phyloP scores from a whole-genome alignment of 1,284 basidiomycete species.

The Sphagnurus paluster region DNA sequence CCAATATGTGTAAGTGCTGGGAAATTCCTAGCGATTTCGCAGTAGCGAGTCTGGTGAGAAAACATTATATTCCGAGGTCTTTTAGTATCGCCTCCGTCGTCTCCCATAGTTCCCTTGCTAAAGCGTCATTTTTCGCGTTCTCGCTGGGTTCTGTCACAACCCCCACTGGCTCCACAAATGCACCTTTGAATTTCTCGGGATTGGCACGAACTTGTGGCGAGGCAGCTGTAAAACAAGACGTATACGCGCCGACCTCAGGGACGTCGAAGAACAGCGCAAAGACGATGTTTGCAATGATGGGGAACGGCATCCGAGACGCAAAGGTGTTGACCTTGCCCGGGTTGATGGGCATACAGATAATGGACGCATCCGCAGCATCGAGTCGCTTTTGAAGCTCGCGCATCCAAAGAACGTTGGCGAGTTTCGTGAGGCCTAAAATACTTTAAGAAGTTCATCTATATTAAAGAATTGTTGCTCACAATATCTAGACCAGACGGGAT shows the following conservation, averaged over 20 bases:
- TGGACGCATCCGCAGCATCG: constrained; percentile 19
- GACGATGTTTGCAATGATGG: constrained; percentile 26
- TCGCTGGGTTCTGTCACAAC: constrained; percentile 27
- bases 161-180: constrained; percentile 43
- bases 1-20: no score
- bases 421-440: constrained; percentile 42
- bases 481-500: constrained; percentile 34
- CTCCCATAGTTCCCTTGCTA: constrained; percentile 33
- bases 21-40: no score
- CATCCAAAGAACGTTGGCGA: constrained; percentile 39
- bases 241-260: constrained; percentile 42
- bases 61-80: constrained; percentile 12
- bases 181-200: constrained; percentile 43
- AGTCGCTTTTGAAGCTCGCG: constrained; percentile 41
- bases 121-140: constrained; percentile 31
- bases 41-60: no score
- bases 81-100: constrained; percentile 15
- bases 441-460: no score
- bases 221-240: constrained; percentile 47
- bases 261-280: constrained; percentile 33
- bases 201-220: constrained; percentile 36
- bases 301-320: constrained; percentile 23
- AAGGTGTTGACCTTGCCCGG: constrained; percentile 44
- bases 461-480: constrained; percentile 30
- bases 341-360: constrained; percentile 31